These are phyloP conservation scores for Schizochytrium sp. DNA, from an alignment of 108 stramenopile genomes.

Conservation along the genomic window DNA sequence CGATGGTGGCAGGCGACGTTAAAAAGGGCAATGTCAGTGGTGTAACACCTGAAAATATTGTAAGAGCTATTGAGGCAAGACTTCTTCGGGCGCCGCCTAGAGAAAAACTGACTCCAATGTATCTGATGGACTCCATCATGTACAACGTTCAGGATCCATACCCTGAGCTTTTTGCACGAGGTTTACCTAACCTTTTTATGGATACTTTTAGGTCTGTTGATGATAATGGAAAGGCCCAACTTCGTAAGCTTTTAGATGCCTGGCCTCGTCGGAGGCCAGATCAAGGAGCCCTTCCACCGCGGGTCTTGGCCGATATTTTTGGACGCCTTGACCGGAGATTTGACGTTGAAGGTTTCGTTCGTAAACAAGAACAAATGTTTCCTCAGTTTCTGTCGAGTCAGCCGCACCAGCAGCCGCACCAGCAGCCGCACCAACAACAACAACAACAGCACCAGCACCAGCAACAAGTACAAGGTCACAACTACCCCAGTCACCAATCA, in stretches of 20 bases:
- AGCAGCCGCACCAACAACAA: neutral
- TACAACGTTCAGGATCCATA: slow-evolving; percentile 20
- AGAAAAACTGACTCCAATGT: slow-evolving; percentile 39
- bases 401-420: neutral
- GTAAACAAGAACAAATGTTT: neutral
- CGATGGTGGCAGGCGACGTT: slow-evolving; percentile 46
- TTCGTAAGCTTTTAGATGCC: slow-evolving; percentile 27
- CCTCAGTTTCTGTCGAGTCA: neutral
- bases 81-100: slow-evolving; percentile 31
- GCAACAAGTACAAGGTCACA: too few species aligned
- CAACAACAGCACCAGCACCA: too few species aligned
- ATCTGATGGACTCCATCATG: slow-evolving; percentile 59
- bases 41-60: neutral
- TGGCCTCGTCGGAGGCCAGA: neutral
- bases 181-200: neutral
- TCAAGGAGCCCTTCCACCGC: neutral
- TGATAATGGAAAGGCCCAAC: neutral
- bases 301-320: slow-evolving; percentile 26
- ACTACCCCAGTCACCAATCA: too few species aligned
- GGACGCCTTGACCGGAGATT: neutral
- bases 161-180: slow-evolving; percentile 33
- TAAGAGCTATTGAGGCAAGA: slow-evolving; percentile 16
- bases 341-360: slow-evolving; percentile 42
- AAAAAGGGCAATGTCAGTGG: neutral
- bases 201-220: slow-evolving; percentile 39